Base-by-base conservation (phyloP, 352 stramenopile genomes). In the Phytophthora ohioensis region DNA sequence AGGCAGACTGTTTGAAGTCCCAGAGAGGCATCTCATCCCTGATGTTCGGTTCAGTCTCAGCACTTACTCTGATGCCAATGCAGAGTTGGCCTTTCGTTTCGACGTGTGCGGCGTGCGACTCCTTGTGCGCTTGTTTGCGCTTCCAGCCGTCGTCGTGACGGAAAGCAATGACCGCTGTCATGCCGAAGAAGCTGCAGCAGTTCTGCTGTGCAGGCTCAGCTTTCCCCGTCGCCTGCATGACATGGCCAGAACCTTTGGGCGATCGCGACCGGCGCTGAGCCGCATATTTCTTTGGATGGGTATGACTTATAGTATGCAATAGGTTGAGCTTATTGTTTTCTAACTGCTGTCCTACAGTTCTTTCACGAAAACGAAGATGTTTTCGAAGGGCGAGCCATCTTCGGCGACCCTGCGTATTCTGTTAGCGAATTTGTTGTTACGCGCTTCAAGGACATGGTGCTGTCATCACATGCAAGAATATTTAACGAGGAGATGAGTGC, bases 281-380 rank as follows among this genome's bases (percentile, higher is more conserved):
- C 30, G 48, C 5, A 67, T 59, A n/a, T 58, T 53, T 5, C 13
- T 59, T 5, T 47, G 21, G 21, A 59, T 59, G 47, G 35, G 59
- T 58, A 66, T 12, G 47, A 27, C 21, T 27, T 27, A 51, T 34
- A 11, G 12, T 47, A 2, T 47, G 15, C 38, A 47, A 47, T 47
- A 17, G 8, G 11, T 52, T 11, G 5, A 5, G 42, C 17, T 35
- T 52, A 34, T 41, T 4, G 15, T n/a, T 43, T 4, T 11, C 15
- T 49, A 51, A 9, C 30, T 11, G 17, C 5, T 30, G 1, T 41
- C 8, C 30, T 52, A 9, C 21, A 52, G 3, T 35, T 7, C n/a
- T 52, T 35, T 52, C 1, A 17, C 35, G 45, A 52, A 35, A 3
- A 52, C 35, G 45, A 4, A 2, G 45, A 35, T 11, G 45, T 36